Base-by-base conservation (phyloP, 2,329 filamentous ascomycete species). In the Arthrobotrys musiformis region DNA sequence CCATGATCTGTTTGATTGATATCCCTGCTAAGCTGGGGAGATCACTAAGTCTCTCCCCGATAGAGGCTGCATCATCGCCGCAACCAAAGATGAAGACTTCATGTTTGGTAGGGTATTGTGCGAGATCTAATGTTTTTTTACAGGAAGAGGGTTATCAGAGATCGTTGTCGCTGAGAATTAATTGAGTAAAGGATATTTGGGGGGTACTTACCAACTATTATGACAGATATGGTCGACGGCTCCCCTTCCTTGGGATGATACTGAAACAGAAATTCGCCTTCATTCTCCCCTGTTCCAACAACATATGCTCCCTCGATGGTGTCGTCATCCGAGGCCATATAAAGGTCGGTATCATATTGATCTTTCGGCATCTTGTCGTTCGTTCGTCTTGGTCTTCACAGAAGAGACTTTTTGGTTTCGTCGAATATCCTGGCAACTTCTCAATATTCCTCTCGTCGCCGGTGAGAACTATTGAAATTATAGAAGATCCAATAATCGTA, bases 221-320 rank as follows among this genome's bases (percentile, higher is more conserved):
- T 70, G 7, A 67, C 58, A 44, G 72, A 76, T 63, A 76, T 66
- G 30, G 63, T 76, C 9, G 66, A 70, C 28, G 72, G 72, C 8
- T 76, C 64, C 24, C 72, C 72, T 13, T 64, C 58, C 46, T 52
- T 28, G 17, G 72, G 72, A 70, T 70, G 66, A 44, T 70, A 76
- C 52, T 76, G 72, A 30, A 76, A 76, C 17, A 76, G 58, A 35
- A 76, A 76, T 48, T 76, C 72, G 17, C 72, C 72, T 40, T 76
- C 46, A 35, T 76, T 76, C 42, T 76, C 72, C 0, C 72, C 72
- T 2, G 64, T 70, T 33, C 72, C 72, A 11, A 76, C 66, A 13
- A 76, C 40, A 35, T 60, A 76, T 17, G 69, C 72, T 9, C 72
- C 72, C 28, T 76, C 72, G n/a, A 76, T 69, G 8, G 40, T 64